Evolutionary conservation across 192 early-diverging fungal species (phyloP).

Genomic region (Backusella morwellensis): DNA sequence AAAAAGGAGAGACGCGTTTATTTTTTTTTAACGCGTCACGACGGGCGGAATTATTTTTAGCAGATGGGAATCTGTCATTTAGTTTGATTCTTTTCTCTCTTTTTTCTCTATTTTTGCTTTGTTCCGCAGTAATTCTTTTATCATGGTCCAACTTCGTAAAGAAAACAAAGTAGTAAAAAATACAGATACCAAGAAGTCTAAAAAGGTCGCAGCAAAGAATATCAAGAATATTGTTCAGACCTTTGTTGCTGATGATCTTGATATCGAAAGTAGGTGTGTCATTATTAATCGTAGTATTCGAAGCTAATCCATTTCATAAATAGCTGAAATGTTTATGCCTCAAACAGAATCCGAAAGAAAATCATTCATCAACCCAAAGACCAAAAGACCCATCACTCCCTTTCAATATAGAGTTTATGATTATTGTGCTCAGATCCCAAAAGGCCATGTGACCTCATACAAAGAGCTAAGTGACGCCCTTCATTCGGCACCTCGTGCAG

Average conservation of each 20-base stretch:
- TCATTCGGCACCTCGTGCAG: slow-evolving; percentile 58
- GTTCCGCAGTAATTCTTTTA: neutral
- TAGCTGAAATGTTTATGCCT: slow-evolving; percentile 7
- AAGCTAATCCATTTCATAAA: too few relatives aligned
- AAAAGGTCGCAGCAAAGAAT: neutral
- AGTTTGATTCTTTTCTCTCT: neutral
- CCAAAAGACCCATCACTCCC: slow-evolving; percentile 57
- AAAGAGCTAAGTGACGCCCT: slow-evolving; percentile 62
- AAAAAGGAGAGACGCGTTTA: neutral
- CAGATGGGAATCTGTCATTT: neutral
- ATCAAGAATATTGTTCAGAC: neutral
- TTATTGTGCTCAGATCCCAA: slow-evolving; percentile 60
- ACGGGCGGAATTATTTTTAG: neutral
- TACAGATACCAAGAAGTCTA: neutral
- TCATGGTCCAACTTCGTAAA: neutral
- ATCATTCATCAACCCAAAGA: slow-evolving; percentile 50
- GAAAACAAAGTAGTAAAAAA: neutral
- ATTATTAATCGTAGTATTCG: neutral
- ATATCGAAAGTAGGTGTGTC: neutral
- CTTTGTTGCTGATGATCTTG: slow-evolving; percentile 1
- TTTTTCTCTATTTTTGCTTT: neutral
- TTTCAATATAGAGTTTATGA: slow-evolving; percentile 79
- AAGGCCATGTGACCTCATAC: slow-evolving; percentile 66
- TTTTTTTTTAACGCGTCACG: neutral
- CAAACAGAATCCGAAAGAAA: neutral